Evolutionary conservation across 441 rosid genomes (phyloP).

Genomic region (Macaranga tanarius): DNA sequence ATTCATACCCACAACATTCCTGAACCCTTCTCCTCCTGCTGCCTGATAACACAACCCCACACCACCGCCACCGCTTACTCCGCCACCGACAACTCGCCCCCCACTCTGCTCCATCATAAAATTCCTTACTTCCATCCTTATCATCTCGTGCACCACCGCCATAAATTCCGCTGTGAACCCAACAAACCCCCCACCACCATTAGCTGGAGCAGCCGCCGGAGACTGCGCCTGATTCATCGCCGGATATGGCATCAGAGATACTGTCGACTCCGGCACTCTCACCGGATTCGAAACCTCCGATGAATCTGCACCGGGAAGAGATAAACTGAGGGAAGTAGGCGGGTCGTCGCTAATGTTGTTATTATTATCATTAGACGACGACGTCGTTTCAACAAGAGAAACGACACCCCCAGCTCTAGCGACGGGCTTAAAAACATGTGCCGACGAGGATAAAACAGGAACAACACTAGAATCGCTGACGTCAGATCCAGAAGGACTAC

Average conservation of each 20-base stretch:
- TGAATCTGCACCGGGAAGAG: slow-evolving; percentile 59
- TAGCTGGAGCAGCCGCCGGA: not conserved
- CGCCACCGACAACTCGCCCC: slow-evolving; percentile 21
- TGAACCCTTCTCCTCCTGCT: slow-evolving; percentile 46
- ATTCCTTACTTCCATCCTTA: slow-evolving; percentile 63
- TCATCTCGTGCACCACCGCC: slow-evolving; percentile 78
- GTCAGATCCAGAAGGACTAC: slow-evolving; percentile 80
- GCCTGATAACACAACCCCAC: slow-evolving; percentile 44
- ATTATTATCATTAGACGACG: slow-evolving; percentile 28
- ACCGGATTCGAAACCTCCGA: slow-evolving; percentile 37
- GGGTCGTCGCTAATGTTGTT: slow-evolving; percentile 42
- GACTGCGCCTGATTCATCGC: slow-evolving; percentile 4
- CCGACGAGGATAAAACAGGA: slow-evolving; percentile 42
- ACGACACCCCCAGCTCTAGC: slow-evolving; percentile 48
- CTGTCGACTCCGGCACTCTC: slow-evolving; percentile 27
- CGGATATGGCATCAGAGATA: not conserved
- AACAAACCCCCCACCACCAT: slow-evolving; percentile 15
- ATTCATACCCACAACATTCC: slow-evolving; percentile 43
- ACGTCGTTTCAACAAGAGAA: slow-evolving; percentile 42
- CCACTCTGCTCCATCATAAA: slow-evolving; percentile 58
- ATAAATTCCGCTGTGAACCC: slow-evolving; percentile 55
- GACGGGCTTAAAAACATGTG: slow-evolving; percentile 44
- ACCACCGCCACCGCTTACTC: slow-evolving; percentile 21
- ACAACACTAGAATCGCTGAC: slow-evolving; percentile 58
- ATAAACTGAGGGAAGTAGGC: slow-evolving; percentile 55